phyloP scores from a whole-genome alignment of 2,329 filamentous ascomycete genomes.

The Penicillium carneum region DNA sequence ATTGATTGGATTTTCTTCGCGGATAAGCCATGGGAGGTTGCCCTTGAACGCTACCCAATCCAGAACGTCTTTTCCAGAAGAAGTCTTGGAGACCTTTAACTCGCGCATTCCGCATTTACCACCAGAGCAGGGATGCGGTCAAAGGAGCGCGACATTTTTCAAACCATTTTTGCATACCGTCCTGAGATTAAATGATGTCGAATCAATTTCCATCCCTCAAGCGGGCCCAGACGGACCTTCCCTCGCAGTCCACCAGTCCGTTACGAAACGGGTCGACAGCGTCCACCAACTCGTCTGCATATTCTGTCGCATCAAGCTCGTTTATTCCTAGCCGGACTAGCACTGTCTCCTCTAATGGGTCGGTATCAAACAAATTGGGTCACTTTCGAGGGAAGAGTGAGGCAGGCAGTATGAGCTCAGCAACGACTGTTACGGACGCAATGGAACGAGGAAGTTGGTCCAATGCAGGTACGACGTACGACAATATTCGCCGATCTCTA shows the following conservation, averaged over 20 bases:
- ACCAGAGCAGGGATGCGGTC: slow-evolving; percentile 51
- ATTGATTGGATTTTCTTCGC: neutral
- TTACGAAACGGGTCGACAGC: slow-evolving; percentile 63
- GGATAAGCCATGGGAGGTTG: slow-evolving; percentile 11
- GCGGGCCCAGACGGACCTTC: slow-evolving; percentile 50
- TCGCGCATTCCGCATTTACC: slow-evolving; percentile 36
- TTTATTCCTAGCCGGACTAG: slow-evolving; percentile 67
- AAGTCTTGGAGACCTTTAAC: slow-evolving; percentile 10
- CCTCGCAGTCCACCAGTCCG: slow-evolving; percentile 55
- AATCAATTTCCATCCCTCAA: slow-evolving; percentile 47
- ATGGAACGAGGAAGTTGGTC: slow-evolving; percentile 33
- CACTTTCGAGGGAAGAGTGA: slow-evolving; percentile 82
- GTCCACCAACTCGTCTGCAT: slow-evolving; percentile 62
- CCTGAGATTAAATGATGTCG: slow-evolving; percentile 49
- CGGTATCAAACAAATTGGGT: slow-evolving; percentile 59
- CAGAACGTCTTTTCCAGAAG: neutral
- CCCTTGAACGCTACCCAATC: slow-evolving; percentile 14
- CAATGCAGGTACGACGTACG: slow-evolving; percentile 71
- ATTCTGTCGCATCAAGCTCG: slow-evolving; percentile 58
- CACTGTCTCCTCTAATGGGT: slow-evolving; percentile 75
- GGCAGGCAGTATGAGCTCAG: slow-evolving; percentile 63
- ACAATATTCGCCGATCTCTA: slow-evolving; percentile 76
- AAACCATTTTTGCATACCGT: slow-evolving; percentile 42
- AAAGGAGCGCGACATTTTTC: slow-evolving; percentile 40
- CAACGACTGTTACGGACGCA: slow-evolving; percentile 33